A percentile compares a stretch with the other conserved stretches of the same genome.
Evolutionary conservation across 2,329 filamentous ascomycete species (phyloP).

Genomic region (Clarireedia paspali): DNA sequence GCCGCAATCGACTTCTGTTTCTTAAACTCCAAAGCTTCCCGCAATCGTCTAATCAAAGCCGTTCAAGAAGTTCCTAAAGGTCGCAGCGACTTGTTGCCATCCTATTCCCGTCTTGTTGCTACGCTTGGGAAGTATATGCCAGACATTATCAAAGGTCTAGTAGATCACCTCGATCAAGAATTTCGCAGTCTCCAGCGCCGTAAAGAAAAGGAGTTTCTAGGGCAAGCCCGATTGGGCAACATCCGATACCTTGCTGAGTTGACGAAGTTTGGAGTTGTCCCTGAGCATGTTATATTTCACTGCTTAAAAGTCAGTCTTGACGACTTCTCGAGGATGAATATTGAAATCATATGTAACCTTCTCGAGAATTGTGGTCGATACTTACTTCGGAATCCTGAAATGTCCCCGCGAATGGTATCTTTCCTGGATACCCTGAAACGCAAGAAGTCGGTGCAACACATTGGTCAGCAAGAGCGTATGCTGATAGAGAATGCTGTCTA

Average conservation of each 20-base stretch:
- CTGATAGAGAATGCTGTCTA: conserved; percentile 97
- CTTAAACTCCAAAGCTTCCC: conserved; percentile 93
- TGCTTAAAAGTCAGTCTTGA: conserved; percentile 96
- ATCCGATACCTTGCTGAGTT: conserved; percentile 96
- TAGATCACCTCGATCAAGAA: conserved; percentile 89
- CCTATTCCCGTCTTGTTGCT: conserved; percentile 87
- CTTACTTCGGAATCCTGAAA: conserved; percentile 84
- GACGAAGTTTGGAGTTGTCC: conserved; percentile 96
- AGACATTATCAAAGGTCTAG: conserved; percentile 86
- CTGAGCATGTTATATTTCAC: conserved; percentile 97
- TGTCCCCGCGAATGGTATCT: conserved; percentile 83
- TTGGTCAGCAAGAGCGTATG: conserved; percentile 95
- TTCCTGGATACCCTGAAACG: conserved; percentile 92
- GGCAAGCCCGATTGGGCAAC: conserved; percentile 87
- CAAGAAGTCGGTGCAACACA: conserved; percentile 92
- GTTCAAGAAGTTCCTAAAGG: conserved; percentile 93
- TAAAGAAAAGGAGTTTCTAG: conserved; percentile 95
- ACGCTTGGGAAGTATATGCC: conserved; percentile 91
- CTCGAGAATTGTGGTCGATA: conserved; percentile 96
- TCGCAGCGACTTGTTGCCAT: conserved; percentile 79
- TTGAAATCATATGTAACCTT: conserved; percentile 94
- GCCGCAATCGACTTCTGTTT: conserved; percentile 96
- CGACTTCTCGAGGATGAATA: conserved; percentile 98
- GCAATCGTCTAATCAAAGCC: conserved; percentile 87
- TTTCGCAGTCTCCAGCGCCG: conserved; percentile 94